Evolutionary conservation across 2,329 filamentous ascomycete species (phyloP), one percentile per base, ranked within the genome.

Genomic region (Trichoderma harzianum): DNA sequence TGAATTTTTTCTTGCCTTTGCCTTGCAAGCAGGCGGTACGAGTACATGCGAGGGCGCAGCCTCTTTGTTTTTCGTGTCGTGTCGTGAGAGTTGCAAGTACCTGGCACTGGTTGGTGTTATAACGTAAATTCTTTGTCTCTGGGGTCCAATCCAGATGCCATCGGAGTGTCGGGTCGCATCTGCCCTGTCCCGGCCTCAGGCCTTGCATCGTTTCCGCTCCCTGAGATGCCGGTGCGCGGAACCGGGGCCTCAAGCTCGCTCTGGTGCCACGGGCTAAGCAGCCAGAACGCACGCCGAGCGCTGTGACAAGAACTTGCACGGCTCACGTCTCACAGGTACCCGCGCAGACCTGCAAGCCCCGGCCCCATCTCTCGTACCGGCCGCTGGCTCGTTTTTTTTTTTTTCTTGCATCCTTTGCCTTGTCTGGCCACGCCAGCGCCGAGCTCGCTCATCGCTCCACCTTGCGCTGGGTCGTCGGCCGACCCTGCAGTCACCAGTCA

Each of bases 391-490:
- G 39, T 32, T 12, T 39, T 34, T 32, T 55, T 57, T n/a, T 16
- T 58, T 68, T 51, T 58, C 36, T 47, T 61, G 39, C 55, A 36
- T 55, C 63, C 63, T 53, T 55, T 66, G 63, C 66, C 66, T 51
- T 69, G 32, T 61, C 55, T 61, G 55, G 68, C 57, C 67, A 47
- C 26, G 67, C 67, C 67, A 55, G 34, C 68, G 68, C 68, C 68
- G 68, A 70, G 68, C 68, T 70, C 68, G 68, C 68, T 70, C 68
- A 53, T 43, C 68, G 68, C 58, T 70, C 68, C 68, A 70, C 68
- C 43, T 64, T 11, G 58, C 34, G 32, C 65, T 68, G 65, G 65
- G 65, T 60, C 63, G 57, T 69, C 61, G 58, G 68, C 61, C 68
- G 68, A 70, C 61, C 68, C 68, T 64, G 60, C 68, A 70, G 58